Percentiles rank a stretch among this genome's conserved stretches.
Conservation (phyloP, 2,329 filamentous ascomycete genomes). For the Cladosporium sp. region DNA sequence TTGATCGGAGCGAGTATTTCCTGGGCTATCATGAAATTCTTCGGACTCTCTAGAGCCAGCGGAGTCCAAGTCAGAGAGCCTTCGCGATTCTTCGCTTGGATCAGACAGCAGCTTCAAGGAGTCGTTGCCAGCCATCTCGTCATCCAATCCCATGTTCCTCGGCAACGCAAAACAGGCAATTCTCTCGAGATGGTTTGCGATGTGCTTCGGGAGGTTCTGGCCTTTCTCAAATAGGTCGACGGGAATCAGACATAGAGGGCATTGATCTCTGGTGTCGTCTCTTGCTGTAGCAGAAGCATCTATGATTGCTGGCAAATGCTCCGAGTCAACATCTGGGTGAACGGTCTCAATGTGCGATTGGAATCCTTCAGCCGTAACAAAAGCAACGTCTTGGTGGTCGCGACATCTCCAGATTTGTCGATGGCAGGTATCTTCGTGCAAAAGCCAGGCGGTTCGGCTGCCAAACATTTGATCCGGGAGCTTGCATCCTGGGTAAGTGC, state of each 20-base stretch:
- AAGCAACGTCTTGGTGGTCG: background rate
- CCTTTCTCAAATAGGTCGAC: background rate
- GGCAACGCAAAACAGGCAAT: background rate
- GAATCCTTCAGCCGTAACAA: background rate
- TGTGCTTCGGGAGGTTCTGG: background rate
- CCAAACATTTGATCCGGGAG: background rate
- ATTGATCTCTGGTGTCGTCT: background rate
- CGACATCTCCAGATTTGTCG: background rate
- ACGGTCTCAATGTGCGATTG: background rate
- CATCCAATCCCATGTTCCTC: too few species aligned
- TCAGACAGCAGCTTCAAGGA: too few species aligned
- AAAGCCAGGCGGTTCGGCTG: background rate
- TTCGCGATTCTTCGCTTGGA: too few species aligned
- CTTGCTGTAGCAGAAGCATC: background rate
- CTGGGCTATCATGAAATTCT: too few species aligned
- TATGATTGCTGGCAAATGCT: background rate
- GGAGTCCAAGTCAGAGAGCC: too few species aligned
- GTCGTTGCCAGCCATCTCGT: too few species aligned
- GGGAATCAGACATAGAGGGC: background rate
- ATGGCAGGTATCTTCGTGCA: background rate
- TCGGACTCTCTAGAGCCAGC: too few species aligned
- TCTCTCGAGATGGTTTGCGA: background rate
- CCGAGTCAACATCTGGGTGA: background rate
- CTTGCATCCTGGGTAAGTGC: constrained; percentile 1
- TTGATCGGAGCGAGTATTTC: too few species aligned